phyloP scores from a whole-genome alignment of 768 basidiomycete species.

The Lactarius tabidus region DNA sequence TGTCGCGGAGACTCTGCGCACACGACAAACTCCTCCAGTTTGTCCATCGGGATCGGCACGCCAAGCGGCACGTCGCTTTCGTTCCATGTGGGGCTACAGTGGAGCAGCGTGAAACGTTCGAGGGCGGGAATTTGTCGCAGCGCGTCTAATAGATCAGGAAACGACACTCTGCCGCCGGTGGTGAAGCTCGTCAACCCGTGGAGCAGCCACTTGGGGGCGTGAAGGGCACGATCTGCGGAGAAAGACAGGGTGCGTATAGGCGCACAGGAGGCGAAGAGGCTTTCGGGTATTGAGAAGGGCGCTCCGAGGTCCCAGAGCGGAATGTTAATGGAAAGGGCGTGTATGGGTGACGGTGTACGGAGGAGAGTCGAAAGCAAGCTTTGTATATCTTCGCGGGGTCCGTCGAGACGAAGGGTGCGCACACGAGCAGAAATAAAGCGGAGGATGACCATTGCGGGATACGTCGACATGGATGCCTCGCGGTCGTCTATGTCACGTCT shows the following conservation, averaged over 20 bases:
- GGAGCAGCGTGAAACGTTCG: slow-evolving; percentile 5
- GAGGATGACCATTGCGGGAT: slow-evolving; percentile 3
- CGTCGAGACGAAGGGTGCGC: slow-evolving; percentile 15
- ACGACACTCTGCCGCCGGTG: background rate
- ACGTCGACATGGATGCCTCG: background rate
- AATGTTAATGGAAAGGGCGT: slow-evolving; percentile 3
- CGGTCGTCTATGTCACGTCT: slow-evolving; percentile 13
- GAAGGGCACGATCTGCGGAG: slow-evolving; percentile 3
- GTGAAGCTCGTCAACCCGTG: slow-evolving; percentile 5
- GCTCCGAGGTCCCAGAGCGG: slow-evolving; percentile 14
- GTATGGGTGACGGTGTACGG: background rate
- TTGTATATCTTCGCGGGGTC: slow-evolving; percentile 6
- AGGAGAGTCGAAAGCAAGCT: background rate
- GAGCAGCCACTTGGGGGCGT: slow-evolving; percentile 9
- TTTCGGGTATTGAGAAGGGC: slow-evolving; percentile 2
- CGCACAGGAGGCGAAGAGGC: background rate
- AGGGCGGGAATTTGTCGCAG: slow-evolving; percentile 8
- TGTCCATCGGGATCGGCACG: slow-evolving; percentile 2
- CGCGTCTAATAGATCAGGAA: background rate
- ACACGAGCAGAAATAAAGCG: slow-evolving; percentile 1
- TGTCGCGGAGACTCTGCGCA: slow-evolving; percentile 13
- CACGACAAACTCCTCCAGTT: slow-evolving; percentile 8
- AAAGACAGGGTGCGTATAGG: slow-evolving; percentile 12
- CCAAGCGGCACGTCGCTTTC: background rate
- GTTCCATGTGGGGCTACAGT: slow-evolving; percentile 1